These are phyloP conservation scores for Cryptosporidium felis DNA, from an alignment of 169 alveolate genomes.

Conservation along the genomic window DNA sequence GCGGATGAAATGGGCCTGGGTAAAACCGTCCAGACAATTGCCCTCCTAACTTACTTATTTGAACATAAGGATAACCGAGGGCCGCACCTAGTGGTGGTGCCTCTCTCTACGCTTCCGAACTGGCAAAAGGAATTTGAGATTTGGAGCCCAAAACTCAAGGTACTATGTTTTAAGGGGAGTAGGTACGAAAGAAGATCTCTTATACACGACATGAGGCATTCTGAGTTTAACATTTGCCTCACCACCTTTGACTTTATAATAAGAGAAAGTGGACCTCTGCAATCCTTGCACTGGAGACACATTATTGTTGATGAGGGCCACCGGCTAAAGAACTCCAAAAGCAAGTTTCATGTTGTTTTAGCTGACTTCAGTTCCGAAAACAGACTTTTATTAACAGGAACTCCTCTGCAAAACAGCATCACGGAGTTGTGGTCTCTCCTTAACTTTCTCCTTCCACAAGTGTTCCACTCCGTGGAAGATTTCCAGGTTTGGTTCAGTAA, in stretches of 20 bases:
- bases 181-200: constrained; percentile 64
- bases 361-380: constrained; percentile 43
- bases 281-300: constrained; percentile 83
- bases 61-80: constrained; percentile 90
- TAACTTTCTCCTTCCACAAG: constrained; percentile 87
- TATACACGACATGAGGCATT: constrained; percentile 64
- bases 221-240: constrained; percentile 72
- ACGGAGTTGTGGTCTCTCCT: constrained; percentile 90
- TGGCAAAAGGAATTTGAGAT: constrained; percentile 91
- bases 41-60: constrained; percentile 89
- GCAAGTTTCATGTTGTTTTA: constrained; percentile 75
- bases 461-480: constrained; percentile 89
- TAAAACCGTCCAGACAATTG: constrained; percentile 95
- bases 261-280: constrained; percentile 63
- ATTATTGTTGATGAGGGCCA: constrained; percentile 93
- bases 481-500: constrained; percentile 91
- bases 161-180: constrained; percentile 82
- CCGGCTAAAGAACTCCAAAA: constrained; percentile 88
- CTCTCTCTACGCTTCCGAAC: constrained; percentile 92
- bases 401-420: constrained; percentile 89
- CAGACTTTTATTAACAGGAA: constrained; percentile 88
- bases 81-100: constrained; percentile 90
- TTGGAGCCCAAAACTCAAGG: constrained; percentile 92
- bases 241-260: constrained; percentile 76
- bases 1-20: constrained; percentile 99